phyloP scores from a whole-genome alignment of 305 asterid genomes.

The Fraxinus xanthoxyloides region DNA sequence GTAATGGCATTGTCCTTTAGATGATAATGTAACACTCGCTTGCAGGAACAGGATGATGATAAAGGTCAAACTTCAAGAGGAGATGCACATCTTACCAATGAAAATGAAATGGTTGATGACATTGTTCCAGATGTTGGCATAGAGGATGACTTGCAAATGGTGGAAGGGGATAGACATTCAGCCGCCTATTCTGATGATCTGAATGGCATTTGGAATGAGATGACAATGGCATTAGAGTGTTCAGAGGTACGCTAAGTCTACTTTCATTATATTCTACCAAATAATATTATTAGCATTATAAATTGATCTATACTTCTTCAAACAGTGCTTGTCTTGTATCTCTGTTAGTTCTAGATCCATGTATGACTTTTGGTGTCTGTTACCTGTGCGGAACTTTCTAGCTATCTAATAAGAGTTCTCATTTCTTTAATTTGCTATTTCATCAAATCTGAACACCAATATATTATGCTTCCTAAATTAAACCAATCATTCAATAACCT shows the following conservation, averaged over 20 bases:
- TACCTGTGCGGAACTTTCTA: not conserved
- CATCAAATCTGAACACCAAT: not conserved
- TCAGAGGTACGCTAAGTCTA: conserved; percentile 56
- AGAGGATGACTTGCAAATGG: conserved; percentile 19
- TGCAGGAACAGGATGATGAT: conserved; percentile 31
- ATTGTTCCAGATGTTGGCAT: conserved; percentile 46
- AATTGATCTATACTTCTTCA: not conserved
- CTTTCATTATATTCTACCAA: conserved; percentile 13
- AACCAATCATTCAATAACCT: not conserved
- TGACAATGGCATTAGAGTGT: conserved; percentile 71
- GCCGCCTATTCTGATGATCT: conserved; percentile 62
- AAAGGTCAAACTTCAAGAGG: conserved; percentile 29
- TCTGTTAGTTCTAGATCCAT: not conserved
- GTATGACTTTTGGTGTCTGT: not conserved
- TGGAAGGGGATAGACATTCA: conserved; percentile 23
- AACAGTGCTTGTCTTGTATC: not conserved
- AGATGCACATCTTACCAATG: conserved; percentile 20
- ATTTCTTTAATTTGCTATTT: not conserved
- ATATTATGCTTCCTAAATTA: not conserved
- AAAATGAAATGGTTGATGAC: conserved; percentile 26
- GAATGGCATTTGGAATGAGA: conserved; percentile 80
- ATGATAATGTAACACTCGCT: conserved; percentile 1
- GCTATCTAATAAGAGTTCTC: not conserved
- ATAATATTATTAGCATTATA: not conserved
- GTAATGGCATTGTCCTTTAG: conserved; percentile 17